Base-by-base conservation (phyloP, 495 filamentous ascomycete genomes). In the Rhizodiscina lignyota region DNA sequence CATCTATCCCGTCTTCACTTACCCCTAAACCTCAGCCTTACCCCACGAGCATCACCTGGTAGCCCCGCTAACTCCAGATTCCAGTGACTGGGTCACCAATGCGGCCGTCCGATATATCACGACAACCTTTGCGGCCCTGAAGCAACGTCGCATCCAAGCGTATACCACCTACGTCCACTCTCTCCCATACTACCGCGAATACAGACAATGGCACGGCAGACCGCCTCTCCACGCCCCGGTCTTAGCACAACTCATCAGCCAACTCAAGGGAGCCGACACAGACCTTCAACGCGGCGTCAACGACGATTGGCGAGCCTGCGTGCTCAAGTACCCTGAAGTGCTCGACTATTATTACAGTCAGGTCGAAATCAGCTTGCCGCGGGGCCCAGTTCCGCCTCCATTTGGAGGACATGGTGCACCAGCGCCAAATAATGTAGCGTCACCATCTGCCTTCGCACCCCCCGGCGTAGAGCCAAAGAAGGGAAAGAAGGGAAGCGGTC, bases 291-390 rank as follows among this genome's bases (percentile, higher is more conserved):
- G 67, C 24, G 77, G 72, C 42, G 74, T 81, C 50, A 75, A 80
- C 47, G 74, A 77, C 23, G 77, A 83, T 57, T 83, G 77, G 77
- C 63, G 68, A 43, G 59, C 64, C 5, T 71, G 66, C 20, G 75
- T 80, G 23, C 69, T 79, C 35, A 60, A 68, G 34, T 83, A 83
- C 42, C 77, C 77, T 3, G 73, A 80, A 45, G 74, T 82, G 17
- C 59, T 83, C 26, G 74, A 82, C 53, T 77, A 80, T 48, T 82
- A 73, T 45, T 81, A 68, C 56, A 62, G 66, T 37, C 55, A 77
- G 18, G 67, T 79, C 12, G 69, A 76, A 41, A 42, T 78, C 37
- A 64, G 60, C 29, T 50, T 77, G 4, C 74, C 74, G 24, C 24
- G 24, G n/a, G n/a, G n/a, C n/a, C n/a, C n/a, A n/a, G n/a, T n/a